Percentiles rank a stretch among this genome's conserved stretches.
Conservation (phyloP, 179 eudicot species). For the Gypsophila paniculata region DNA sequence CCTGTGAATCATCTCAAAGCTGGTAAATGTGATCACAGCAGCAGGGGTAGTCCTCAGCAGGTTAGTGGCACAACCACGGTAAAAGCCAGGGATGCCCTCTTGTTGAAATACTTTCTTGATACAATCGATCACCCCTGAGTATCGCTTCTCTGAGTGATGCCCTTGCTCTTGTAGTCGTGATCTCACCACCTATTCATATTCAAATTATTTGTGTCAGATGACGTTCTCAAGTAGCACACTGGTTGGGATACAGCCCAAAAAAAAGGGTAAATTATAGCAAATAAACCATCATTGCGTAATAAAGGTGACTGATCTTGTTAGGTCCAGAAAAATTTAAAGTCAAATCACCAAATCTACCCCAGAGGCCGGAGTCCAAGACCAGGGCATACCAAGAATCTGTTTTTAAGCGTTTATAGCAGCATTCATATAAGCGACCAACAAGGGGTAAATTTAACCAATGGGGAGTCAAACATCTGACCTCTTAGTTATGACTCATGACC, state of each 20-base stretch:
- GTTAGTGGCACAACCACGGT: constrained; percentile 92
- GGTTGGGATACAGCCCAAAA: neutral
- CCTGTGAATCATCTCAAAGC: constrained; percentile 95
- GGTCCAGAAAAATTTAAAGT: no score
- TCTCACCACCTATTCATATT: constrained; percentile 61
- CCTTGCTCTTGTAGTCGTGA: constrained; percentile 97
- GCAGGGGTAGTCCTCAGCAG: constrained; percentile 89
- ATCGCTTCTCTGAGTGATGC: constrained; percentile 70
- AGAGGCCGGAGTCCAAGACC: no score
- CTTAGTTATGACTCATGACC: no score
- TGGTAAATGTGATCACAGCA: constrained; percentile 92
- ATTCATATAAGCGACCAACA: no score
- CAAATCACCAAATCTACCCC: no score
- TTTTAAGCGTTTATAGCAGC: no score
- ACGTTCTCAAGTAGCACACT: neutral
- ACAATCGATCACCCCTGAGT: constrained; percentile 71
- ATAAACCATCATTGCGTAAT: neutral
- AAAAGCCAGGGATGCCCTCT: constrained; percentile 80
- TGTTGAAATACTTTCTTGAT: constrained; percentile 58
- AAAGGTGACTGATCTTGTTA: neutral
- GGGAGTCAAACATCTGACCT: no score
- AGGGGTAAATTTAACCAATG: no score
- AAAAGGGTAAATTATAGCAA: neutral
- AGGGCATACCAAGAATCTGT: no score
- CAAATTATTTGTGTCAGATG: constrained; percentile 5